A percentile compares a stretch with the other conserved stretches of the same genome.
Conservation (phyloP, 345 rosid species). For the Balakata baccata region DNA sequence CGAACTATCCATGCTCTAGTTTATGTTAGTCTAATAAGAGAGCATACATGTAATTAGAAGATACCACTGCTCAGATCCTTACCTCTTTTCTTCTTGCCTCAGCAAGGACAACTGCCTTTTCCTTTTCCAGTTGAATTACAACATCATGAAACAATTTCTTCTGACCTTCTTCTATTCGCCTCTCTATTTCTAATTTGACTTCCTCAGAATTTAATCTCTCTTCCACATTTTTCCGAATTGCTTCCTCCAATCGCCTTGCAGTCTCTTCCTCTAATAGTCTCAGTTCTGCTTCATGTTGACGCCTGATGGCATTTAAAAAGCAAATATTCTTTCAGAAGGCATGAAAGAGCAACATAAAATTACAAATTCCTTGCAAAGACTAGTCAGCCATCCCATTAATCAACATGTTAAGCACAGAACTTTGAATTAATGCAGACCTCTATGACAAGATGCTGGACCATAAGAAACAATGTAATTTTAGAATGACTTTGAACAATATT, state of each 20-base stretch:
- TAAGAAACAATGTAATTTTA: too few species aligned
- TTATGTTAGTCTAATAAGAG: background rate
- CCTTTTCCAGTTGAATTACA: conserved; percentile 51
- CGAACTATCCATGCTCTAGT: background rate
- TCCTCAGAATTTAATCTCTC: conserved; percentile 57
- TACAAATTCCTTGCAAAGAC: background rate
- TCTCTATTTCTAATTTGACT: conserved; percentile 51
- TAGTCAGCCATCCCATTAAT: background rate
- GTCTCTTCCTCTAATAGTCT: conserved; percentile 73
- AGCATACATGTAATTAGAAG: background rate
- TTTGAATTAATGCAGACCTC: background rate
- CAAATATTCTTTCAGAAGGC: background rate
- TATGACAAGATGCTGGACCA: too few species aligned
- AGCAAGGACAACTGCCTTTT: conserved; percentile 65
- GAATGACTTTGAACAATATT: background rate
- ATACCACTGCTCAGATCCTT: conserved; percentile 20
- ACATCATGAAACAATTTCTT: conserved; percentile 65
- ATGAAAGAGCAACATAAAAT: background rate
- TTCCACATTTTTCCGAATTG: conserved; percentile 70
- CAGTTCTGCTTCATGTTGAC: conserved; percentile 60
- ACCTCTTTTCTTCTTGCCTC: conserved; percentile 74
- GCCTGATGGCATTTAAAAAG: conserved; percentile 31
- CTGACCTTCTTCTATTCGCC: conserved; percentile 56
- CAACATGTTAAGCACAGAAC: background rate
- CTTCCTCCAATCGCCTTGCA: conserved; percentile 66